Conservation (phyloP, 768 basidiomycete species). For the Rhizopogon rudus region DNA sequence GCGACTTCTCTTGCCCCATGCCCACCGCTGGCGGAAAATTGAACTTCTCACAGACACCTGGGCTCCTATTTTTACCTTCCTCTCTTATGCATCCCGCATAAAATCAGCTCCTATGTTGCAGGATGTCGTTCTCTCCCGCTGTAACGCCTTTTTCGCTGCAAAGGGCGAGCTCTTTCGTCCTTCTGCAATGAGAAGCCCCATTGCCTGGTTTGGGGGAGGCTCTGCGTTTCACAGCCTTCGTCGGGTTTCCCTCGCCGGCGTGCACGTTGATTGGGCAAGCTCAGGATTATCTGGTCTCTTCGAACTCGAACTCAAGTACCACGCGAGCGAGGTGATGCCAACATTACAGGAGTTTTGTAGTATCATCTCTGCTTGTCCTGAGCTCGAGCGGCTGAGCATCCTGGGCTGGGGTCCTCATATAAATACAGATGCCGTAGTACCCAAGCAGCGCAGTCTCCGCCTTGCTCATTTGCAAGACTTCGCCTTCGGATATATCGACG, state of each 20-base stretch:
- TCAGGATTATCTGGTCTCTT: conserved; percentile 38
- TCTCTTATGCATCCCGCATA: conserved; percentile 33
- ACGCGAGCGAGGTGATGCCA: conserved; percentile 54
- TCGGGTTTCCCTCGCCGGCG: conserved; percentile 45
- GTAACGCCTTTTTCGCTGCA: conserved; percentile 52
- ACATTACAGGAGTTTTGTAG: conserved; percentile 38
- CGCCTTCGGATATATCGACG: conserved; percentile 41
- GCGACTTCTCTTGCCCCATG: conserved; percentile 39
- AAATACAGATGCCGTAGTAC: background rate
- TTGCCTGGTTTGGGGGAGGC: conserved; percentile 39
- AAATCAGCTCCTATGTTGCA: conserved; percentile 33
- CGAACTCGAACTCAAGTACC: conserved; percentile 50
- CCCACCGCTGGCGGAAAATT: conserved; percentile 41
- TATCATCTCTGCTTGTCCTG: conserved; percentile 36
- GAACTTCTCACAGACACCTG: conserved; percentile 58
- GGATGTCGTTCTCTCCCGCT: conserved; percentile 43
- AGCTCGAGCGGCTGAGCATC: conserved; percentile 39
- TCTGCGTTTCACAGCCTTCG: conserved; percentile 27
- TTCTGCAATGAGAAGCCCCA: conserved; percentile 28
- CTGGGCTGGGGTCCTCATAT: conserved; percentile 50
- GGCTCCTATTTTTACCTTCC: conserved; percentile 51
- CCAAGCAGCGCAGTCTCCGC: conserved; percentile 13
- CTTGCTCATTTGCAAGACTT: conserved; percentile 30
- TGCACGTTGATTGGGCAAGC: conserved; percentile 50
- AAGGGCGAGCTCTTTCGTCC: conserved; percentile 43